phyloP scores from a whole-genome alignment of 306 rosid genomes.

The Macrotyloma uniflorum region DNA sequence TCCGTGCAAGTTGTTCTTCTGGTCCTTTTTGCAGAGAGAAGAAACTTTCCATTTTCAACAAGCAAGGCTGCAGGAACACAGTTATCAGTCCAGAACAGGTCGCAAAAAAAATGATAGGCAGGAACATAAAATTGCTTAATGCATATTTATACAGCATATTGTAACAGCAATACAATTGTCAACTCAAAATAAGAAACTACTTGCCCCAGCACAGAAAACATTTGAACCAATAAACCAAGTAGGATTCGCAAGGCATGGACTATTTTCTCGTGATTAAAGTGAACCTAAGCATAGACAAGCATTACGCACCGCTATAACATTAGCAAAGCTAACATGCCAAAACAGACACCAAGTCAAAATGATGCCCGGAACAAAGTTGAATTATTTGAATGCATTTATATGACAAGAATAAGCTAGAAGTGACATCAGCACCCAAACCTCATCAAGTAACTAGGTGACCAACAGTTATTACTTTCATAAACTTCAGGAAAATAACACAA shows the following conservation, averaged over 20 bases:
- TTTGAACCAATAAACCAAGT: neutral
- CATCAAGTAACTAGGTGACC: too few relatives aligned
- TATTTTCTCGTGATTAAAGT: neutral
- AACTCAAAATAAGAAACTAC: conserved; percentile 13
- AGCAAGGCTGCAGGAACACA: conserved; percentile 72
- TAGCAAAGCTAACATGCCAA: neutral
- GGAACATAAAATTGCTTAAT: neutral
- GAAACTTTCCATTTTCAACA: conserved; percentile 97
- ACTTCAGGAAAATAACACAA: neutral
- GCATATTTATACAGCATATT: neutral
- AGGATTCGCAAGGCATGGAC: neutral
- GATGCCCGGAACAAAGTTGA: neutral
- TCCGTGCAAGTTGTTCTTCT: conserved; percentile 93
- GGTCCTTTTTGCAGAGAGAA: conserved; percentile 87
- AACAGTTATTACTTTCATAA: neutral
- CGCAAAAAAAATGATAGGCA: neutral
- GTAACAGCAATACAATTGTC: neutral
- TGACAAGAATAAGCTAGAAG: neutral
- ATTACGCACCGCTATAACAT: neutral
- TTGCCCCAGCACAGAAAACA: conserved; percentile 19
- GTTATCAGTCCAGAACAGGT: conserved; percentile 25
- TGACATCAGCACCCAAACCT: neutral
- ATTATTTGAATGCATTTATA: neutral
- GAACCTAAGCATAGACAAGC: neutral
- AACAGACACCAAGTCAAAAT: neutral